These are phyloP conservation scores for Penicillium manginii DNA, from an alignment of 495 filamentous ascomycete species.

Conservation along the genomic window DNA sequence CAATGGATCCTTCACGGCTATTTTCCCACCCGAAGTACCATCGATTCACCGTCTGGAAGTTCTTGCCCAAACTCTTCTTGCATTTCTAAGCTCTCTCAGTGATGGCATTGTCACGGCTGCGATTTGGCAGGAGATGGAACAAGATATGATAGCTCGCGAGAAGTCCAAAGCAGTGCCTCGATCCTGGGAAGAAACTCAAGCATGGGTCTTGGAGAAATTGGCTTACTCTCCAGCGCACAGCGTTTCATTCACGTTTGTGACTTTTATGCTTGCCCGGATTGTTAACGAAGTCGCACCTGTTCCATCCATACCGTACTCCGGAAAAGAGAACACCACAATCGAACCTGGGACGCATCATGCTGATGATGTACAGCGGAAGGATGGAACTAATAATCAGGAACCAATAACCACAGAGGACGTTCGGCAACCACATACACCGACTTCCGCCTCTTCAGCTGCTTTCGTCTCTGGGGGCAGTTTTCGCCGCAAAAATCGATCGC, in stretches of 20 bases:
- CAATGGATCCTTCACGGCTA: constrained; percentile 57
- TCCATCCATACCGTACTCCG: constrained; percentile 20
- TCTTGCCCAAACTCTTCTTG: constrained; percentile 65
- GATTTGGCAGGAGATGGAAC: constrained; percentile 74
- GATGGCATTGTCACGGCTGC: constrained; percentile 72
- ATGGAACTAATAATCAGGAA: neutral
- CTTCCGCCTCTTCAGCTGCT: constrained; percentile 31
- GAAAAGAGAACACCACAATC: neutral
- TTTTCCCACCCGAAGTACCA: constrained; percentile 62
- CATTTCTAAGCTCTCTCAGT: constrained; percentile 70
- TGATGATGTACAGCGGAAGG: constrained; percentile 1
- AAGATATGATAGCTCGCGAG: constrained; percentile 56
- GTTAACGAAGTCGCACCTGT: constrained; percentile 50
- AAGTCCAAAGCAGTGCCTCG: constrained; percentile 50
- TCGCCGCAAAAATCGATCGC: constrained; percentile 33
- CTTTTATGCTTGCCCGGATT: constrained; percentile 67
- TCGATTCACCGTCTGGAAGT: constrained; percentile 70
- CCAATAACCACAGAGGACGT: neutral
- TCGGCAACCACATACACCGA: constrained; percentile 17
- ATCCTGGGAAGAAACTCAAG: constrained; percentile 65
- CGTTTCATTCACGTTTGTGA: constrained; percentile 84
- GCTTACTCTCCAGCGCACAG: constrained; percentile 73
- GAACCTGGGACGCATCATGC: constrained; percentile 1
- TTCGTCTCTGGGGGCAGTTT: constrained; percentile 41
- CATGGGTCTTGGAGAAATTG: constrained; percentile 73